A percentile compares a stretch with the other conserved stretches of the same genome.
phyloP scores from a whole-genome alignment of 371 early-diverging fungal species.

The Lichtheimia ornata region DNA sequence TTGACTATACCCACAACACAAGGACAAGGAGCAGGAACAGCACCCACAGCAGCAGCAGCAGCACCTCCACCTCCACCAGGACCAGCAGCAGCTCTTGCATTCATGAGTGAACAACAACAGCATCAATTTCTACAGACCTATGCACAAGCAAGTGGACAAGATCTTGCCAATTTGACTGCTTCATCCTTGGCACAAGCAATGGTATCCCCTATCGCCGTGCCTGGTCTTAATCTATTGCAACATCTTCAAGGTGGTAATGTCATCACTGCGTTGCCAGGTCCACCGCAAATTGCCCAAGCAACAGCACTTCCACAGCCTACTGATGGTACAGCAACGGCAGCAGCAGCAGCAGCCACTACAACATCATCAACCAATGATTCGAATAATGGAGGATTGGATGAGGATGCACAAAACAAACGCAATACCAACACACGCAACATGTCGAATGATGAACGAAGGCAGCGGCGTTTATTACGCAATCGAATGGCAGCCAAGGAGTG shows the following conservation, averaged over 20 bases:
- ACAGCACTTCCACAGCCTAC: constrained; percentile 10
- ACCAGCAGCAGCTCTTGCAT: constrained; percentile 21
- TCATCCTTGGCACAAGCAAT: constrained; percentile 54
- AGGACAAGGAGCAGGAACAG: constrained; percentile 3
- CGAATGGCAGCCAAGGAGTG: constrained; percentile 83
- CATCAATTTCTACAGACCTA: constrained; percentile 46
- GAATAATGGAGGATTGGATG: constrained; percentile 4
- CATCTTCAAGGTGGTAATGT: constrained; percentile 44
- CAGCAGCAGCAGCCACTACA: not conserved
- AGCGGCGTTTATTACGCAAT: constrained; percentile 74
- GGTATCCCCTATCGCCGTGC: constrained; percentile 52
- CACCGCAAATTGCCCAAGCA: constrained; percentile 30
- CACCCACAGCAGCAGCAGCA: constrained; percentile 13
- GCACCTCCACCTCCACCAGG: constrained; percentile 13
- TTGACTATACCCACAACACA: constrained; percentile 1
- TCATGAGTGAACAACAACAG: constrained; percentile 20
- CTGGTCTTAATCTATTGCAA: constrained; percentile 36
- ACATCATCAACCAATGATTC: not conserved
- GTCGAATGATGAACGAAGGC: constrained; percentile 73
- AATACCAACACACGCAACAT: constrained; percentile 34
- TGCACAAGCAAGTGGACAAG: constrained; percentile 48
- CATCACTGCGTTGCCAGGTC: constrained; percentile 49
- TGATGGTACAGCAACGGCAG: not conserved
- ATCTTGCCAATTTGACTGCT: constrained; percentile 44
- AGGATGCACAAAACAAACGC: constrained; percentile 27